Percentiles rank a stretch among this genome's conserved stretches.
Evolutionary conservation across 441 rosid genomes (phyloP).

Genomic region (Iberis amara): DNA sequence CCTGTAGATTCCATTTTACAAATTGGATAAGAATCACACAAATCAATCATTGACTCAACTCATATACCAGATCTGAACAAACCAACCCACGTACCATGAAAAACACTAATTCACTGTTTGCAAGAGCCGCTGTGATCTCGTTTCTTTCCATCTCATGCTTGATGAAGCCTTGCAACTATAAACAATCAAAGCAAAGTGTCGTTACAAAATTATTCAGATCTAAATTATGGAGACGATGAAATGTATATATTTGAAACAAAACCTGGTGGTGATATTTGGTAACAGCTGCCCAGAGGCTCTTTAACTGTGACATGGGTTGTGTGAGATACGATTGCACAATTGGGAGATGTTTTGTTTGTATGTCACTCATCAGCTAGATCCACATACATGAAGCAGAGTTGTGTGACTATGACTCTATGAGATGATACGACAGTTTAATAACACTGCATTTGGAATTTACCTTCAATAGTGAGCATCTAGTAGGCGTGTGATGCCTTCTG

Average conservation of each 20-base stretch:
- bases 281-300: conserved; percentile 35
- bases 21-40: conserved; percentile 9
- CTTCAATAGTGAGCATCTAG: conserved; percentile 58
- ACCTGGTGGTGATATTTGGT: conserved; percentile 79
- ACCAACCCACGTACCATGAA: conserved; percentile 51
- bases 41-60: background rate
- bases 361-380: conserved; percentile 37
- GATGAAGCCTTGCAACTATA: conserved; percentile 66
- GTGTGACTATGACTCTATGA: background rate
- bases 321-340: conserved; percentile 30
- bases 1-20: conserved; percentile 38
- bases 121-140: conserved; percentile 51
- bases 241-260: conserved; percentile 25
- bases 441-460: conserved; percentile 33
- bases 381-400: conserved; percentile 16
- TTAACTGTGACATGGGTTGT: conserved; percentile 35
- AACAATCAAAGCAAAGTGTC: background rate
- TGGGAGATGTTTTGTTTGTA: conserved; percentile 35
- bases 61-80: background rate
- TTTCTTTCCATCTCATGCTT: conserved; percentile 55
- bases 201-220: conserved; percentile 3
- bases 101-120: conserved; percentile 61
- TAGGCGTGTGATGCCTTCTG: conserved; percentile 34
- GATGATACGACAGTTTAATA: background rate
- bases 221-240: background rate